These are phyloP conservation scores for Scleroderma bovista DNA, from an alignment of 768 basidiomycete genomes.

Conservation along the genomic window DNA sequence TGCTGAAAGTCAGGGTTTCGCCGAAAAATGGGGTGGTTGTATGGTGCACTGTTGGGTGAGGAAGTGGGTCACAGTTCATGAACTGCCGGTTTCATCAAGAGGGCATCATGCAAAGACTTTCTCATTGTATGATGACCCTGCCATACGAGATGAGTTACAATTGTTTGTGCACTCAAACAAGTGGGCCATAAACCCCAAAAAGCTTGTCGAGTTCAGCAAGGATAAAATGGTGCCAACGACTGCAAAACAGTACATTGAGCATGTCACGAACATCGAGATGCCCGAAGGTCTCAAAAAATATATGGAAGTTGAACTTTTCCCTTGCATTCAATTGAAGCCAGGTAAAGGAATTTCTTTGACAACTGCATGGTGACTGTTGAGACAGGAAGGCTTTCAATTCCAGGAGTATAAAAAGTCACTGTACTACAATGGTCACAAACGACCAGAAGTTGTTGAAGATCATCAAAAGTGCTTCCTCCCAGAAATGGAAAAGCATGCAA, in stretches of 20 bases:
- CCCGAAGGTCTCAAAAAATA: no score
- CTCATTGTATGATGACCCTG: constrained; percentile 4
- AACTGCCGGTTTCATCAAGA: neutral
- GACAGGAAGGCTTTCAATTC: constrained; percentile 2
- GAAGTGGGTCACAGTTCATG: constrained; percentile 2
- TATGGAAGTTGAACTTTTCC: no score
- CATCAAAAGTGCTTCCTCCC: constrained; percentile 16
- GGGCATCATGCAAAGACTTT: constrained; percentile 3
- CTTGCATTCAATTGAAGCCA: no score
- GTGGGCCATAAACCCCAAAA: constrained; percentile 31
- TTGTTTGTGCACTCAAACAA: no score
- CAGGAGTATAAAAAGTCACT: constrained; percentile 12
- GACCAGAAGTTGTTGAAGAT: constrained; percentile 14
- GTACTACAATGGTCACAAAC: constrained; percentile 18
- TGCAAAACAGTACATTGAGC: no score
- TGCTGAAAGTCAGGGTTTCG: constrained; percentile 30
- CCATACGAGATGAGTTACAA: neutral
- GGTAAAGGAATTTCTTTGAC: constrained; percentile 22
- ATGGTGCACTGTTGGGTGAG: constrained; percentile 21
- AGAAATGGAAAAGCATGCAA: constrained; percentile 15
- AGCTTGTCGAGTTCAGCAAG: constrained; percentile 25
- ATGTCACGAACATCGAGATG: no score
- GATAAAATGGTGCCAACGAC: no score
- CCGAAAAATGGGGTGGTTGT: constrained; percentile 24
- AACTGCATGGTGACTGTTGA: constrained; percentile 29